Evolutionary conservation across 2,329 filamentous ascomycete genomes (phyloP), one percentile per base, ranked within the genome.

Genomic region (Colletotrichum brevisporum): DNA sequence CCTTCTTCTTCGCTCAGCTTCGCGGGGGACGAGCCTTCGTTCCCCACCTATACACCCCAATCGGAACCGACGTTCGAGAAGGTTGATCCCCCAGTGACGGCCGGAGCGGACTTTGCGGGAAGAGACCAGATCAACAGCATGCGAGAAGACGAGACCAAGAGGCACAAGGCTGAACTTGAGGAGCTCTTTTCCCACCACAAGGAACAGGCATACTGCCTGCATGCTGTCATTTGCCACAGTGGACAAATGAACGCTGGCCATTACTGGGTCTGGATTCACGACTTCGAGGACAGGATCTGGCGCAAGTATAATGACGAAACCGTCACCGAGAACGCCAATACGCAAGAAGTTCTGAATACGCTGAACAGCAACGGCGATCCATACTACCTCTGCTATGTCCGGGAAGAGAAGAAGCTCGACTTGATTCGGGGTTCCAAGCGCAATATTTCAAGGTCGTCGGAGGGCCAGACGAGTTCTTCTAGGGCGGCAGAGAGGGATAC

Each of bases 201-300:
- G 51, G 83, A 89, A 27, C 83, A 93, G 54, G 88, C 91, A 12
- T 99, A 98, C 78, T 90, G 90, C 15, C 88, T 99, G 5, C 95
- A 98, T 74, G 94, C 95, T 0, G 92, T 98, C 39, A 97, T 99
- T 76, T 95, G 97, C 75, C 96, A 99, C 78, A 91, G 92, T 21
- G 93, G 93, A 39, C 84, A 85, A 73, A 86, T 91, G 48, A 87
- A 85, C 52, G 91, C 91, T 53, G 96, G 96, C 0, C 96, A 99
- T 79, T 99, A 98, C 82, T 98, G 94, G 91, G 94, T 98, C 52
- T 98, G 95, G 87, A 97, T 99, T 72, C 93, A 91, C 76, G 96
- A 98, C 81, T 97, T 97, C 78, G 88, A 91, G 72, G 55, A 58
- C 6, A 88, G 89, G 54, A 84, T 95, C 21, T 99, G 96, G 95